These are phyloP conservation scores for Citrus trifoliata DNA, from an alignment of 345 rosid genomes.

Conservation along the genomic window DNA sequence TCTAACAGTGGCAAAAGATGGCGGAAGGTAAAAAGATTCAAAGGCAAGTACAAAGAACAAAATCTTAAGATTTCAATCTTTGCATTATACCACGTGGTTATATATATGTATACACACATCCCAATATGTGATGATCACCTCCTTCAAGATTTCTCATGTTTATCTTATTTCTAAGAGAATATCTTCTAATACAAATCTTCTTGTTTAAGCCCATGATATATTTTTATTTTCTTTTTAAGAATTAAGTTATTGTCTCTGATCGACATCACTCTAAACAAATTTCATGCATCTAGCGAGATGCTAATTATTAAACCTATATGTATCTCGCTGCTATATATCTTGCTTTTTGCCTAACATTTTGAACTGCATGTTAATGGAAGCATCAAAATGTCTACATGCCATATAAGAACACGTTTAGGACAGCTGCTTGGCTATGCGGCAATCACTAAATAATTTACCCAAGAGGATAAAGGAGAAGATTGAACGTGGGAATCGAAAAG, in stretches of 20 bases:
- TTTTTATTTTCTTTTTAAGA: too few relatives aligned
- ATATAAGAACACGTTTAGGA: too few relatives aligned
- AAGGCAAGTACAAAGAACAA: conserved; percentile 10
- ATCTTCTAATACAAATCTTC: neutral
- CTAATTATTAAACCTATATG: too few relatives aligned
- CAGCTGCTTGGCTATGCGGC: neutral
- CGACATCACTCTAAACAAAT: too few relatives aligned
- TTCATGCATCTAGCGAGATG: too few relatives aligned
- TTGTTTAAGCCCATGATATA: neutral
- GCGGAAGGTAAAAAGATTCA: neutral
- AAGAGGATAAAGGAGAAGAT: neutral
- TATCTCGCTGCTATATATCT: too few relatives aligned
- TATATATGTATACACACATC: neutral
- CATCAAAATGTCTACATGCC: too few relatives aligned
- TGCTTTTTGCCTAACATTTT: too few relatives aligned
- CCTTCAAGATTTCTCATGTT: neutral
- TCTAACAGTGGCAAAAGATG: neutral
- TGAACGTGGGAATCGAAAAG: neutral
- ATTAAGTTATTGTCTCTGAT: too few relatives aligned
- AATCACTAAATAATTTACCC: neutral
- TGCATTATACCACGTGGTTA: neutral
- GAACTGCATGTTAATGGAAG: too few relatives aligned
- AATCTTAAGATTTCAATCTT: neutral
- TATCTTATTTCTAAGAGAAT: neutral
- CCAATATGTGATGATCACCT: neutral